Conservation (phyloP, 2,329 filamentous ascomycete genomes). For the Fusarium lyarnte region DNA sequence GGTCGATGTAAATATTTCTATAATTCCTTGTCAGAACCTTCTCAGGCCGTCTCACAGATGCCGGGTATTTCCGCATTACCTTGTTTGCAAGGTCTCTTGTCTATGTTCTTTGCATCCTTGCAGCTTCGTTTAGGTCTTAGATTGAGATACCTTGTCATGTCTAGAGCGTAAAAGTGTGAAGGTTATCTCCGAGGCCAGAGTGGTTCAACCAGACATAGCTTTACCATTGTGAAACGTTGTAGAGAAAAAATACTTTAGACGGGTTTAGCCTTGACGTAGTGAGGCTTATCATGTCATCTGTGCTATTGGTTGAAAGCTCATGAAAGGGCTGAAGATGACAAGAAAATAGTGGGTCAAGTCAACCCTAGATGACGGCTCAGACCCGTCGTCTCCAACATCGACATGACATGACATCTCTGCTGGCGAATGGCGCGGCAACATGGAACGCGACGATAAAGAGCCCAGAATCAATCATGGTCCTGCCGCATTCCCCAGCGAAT, state of each 20-base stretch:
- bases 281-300: fast-evolving
- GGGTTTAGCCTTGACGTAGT: fast-evolving
- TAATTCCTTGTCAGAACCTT: background rate
- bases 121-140: background rate
- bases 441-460: background rate
- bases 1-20: background rate
- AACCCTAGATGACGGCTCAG: background rate
- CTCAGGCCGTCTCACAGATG: background rate
- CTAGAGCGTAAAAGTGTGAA: no score
- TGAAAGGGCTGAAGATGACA: constrained; percentile 19
- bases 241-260: background rate
- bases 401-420: background rate
- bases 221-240: no score
- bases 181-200: no score
- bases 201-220: no score
- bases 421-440: fast-evolving
- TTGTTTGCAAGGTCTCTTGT: background rate
- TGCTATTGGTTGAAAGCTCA: background rate
- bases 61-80: background rate
- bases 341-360: constrained; percentile 9
- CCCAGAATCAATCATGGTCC: fast-evolving
- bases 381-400: background rate
- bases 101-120: background rate
- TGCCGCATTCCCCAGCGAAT: background rate
- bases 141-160: background rate